phyloP scores from a whole-genome alignment of 208 protist genomes.

The Angomonas ambiguus region DNA sequence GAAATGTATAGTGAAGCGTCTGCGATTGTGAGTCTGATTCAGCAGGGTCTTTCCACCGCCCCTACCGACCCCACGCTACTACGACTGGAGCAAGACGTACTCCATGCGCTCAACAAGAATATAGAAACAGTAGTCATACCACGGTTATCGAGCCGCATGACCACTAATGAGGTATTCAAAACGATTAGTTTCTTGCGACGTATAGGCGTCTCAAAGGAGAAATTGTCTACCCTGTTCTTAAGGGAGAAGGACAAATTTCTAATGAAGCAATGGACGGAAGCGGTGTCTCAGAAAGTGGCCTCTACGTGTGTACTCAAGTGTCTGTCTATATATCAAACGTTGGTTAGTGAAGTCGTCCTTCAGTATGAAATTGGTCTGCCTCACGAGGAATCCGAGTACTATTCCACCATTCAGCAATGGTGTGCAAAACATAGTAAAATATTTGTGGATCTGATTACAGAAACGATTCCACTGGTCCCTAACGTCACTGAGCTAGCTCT shows the following conservation, averaged over 20 bases:
- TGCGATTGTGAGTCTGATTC: constrained; percentile 65
- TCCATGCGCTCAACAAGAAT: constrained; percentile 27
- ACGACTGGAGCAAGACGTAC: constrained; percentile 23
- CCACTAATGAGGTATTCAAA: constrained; percentile 64
- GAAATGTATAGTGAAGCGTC: constrained; percentile 83
- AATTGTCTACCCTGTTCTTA: constrained; percentile 55
- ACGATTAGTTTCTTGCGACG: constrained; percentile 52
- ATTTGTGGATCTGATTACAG: constrained; percentile 41
- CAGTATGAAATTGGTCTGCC: constrained; percentile 78
- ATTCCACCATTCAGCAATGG: constrained; percentile 36
- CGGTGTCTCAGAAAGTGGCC: constrained; percentile 31
- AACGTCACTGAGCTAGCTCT: constrained; percentile 73
- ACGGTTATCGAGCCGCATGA: constrained; percentile 48
- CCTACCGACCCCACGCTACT: constrained; percentile 26
- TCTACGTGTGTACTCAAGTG: constrained; percentile 58
- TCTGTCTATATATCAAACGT: constrained; percentile 69
- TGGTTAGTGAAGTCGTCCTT: constrained; percentile 64
- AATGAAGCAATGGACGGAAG: constrained; percentile 33
- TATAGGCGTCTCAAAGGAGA: constrained; percentile 29
- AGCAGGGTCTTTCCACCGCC: constrained; percentile 31
- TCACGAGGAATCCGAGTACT: constrained; percentile 8
- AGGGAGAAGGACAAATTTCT: constrained; percentile 40
- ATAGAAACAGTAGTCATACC: constrained; percentile 52
- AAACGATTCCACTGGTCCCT: constrained; percentile 38
- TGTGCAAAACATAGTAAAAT: constrained; percentile 39